Evolutionary conservation across 257 asterid species (phyloP).

Genomic region (Salvia miltiorrhiza): DNA sequence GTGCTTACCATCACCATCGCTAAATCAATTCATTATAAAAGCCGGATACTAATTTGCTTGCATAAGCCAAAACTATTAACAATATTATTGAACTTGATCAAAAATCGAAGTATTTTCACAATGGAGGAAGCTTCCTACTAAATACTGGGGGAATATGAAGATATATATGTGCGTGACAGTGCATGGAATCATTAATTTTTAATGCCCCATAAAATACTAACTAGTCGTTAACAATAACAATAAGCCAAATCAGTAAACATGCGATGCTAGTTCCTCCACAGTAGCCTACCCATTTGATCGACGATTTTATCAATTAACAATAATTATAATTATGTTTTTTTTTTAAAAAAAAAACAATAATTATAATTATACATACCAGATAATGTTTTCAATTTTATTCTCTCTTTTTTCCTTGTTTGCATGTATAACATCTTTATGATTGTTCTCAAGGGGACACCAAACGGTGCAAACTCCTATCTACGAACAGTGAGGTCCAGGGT

Average conservation of each 20-base stretch:
- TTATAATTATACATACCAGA: not conserved
- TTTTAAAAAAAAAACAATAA: too few relatives aligned
- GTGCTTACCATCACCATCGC: not conserved
- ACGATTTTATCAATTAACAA: not conserved
- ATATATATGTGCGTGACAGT: constrained; percentile 12
- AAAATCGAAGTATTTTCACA: not conserved
- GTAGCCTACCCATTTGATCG: not conserved
- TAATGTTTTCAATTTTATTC: not conserved
- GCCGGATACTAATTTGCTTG: not conserved
- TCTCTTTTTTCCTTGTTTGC: not conserved
- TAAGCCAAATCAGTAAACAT: constrained; percentile 1
- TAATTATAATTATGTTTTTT: not conserved
- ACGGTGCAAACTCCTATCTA: too few relatives aligned
- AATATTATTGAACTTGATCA: not conserved
- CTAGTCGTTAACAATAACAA: not conserved
- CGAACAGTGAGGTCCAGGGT: too few relatives aligned
- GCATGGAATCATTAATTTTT: constrained; percentile 7
- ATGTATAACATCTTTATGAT: too few relatives aligned
- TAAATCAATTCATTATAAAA: not conserved
- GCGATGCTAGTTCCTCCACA: constrained; percentile 27
- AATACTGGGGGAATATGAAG: not conserved
- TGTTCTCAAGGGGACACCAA: too few relatives aligned
- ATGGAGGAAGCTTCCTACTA: constrained; percentile 18
- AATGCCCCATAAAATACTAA: not conserved
- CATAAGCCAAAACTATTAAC: not conserved